Base-by-base conservation (phyloP, 768 basidiomycete genomes). In the Termitomyces sp. region DNA sequence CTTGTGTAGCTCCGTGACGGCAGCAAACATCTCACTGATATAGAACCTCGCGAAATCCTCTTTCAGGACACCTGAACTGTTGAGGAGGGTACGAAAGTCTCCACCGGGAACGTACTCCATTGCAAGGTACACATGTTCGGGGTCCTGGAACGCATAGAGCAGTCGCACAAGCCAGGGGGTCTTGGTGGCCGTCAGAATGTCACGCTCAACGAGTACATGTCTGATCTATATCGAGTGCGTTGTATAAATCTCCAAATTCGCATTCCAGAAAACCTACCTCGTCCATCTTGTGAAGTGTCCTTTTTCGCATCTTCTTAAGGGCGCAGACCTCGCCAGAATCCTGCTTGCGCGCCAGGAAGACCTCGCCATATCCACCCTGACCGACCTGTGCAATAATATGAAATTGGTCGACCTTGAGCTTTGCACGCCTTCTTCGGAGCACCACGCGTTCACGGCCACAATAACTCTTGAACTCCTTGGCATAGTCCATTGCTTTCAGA, bases 91-190 rank as follows among this genome's bases (percentile, higher is more conserved):
- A 18, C 97, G 85, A 78, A 99, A 99, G 70, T 99, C 97, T 51
- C 97, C 97, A 23, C 97, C 97, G 0, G 95, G 95, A 18, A 98
- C 95, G 70, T 97, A 98, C 79, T 98, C 95, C 96, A 98, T 98
- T 1, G 96, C 96, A 49, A 98, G 88, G 70, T 95, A 98, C 18
- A 98, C 94, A 66, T 91, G 81, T 57, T 89, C 80, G 0, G 85
- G 77, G 68, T 99, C 96, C 73, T 99, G 97, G 75, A 99, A 99
- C 2, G 97, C 97, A 69, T 99, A 99, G 4, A 99, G 77, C 8
- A 99, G 78, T 28, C 88, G 80, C 50, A 98, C 97, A 59, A 99
- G 82, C 97, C 97, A 99, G 1, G 96, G 93, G 0, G 95, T 96
- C 73, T 96, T 95, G 30, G 96, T 98, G 1, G 95, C 93, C 0